Base-by-base conservation (phyloP, 805 yeast species). In the Zygoascus tannicola region DNA sequence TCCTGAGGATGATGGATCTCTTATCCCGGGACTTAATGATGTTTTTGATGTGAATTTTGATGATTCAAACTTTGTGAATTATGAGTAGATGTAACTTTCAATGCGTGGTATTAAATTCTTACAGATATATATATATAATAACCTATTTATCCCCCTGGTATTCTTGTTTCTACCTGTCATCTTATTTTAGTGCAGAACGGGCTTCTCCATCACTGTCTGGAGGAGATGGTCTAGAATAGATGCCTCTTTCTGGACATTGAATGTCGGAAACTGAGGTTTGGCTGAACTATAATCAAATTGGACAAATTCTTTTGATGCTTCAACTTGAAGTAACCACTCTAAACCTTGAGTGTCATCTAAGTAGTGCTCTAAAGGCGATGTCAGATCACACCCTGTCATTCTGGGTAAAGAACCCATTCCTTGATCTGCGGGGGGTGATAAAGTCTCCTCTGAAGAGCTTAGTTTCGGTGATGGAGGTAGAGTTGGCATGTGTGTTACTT, bases 151-250 rank as follows among this genome's bases (percentile, higher is more conserved):
- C n/a, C n/a, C n/a, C n/a, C n/a, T n/a, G n/a, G n/a, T n/a, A n/a
- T n/a, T n/a, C n/a, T n/a, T 26, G 30, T 12, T 26, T 26, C 30
- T 26, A 7, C 12, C 12, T 26, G 30, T 26, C 7, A 8, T 5
- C n/a, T 33, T n/a, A 7, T n/a, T 33, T 20, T 23, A 37, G 19
- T 37, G 33, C 2, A 23, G 40, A 15, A 37, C 32, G 14, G 40
- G 40, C 18, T 37, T 22, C 18, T 37, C 40, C 40, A 37, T 22
- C 12, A 37, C 40, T 10, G 40, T 37, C 32, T 37, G 40, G 4
- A 37, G 32, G 10, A 37, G 15, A 19, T 37, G 40, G 22, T 37
- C 40, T n/a, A 37, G 22, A n/a, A 37, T 37, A 5, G 40, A 37
- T 22, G 40, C 32, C 32, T 37, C 40, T 23, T 37, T 37, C 16